A percentile compares a stretch with the other conserved stretches of the same genome.
phyloP scores from a whole-genome alignment of 2,329 filamentous ascomycete species.

The Bipolaris cookei region DNA sequence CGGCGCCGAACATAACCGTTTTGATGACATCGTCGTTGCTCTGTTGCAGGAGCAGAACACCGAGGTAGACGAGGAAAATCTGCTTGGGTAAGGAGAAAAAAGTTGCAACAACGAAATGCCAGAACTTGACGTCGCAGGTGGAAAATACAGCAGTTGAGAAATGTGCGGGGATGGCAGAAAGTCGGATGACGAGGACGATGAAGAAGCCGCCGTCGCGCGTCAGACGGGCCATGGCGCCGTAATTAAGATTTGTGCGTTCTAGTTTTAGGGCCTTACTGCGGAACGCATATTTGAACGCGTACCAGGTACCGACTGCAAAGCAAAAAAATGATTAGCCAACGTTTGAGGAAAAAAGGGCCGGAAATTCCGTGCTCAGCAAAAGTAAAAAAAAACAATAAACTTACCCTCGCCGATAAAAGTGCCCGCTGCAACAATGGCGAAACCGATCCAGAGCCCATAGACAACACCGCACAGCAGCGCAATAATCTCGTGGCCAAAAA shows the following conservation, averaged over 20 bases:
- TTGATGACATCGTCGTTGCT: slow-evolving; percentile 34
- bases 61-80: slow-evolving; percentile 46
- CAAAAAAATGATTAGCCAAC: slow-evolving; percentile 13
- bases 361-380: no score
- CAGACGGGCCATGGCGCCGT: slow-evolving; percentile 45
- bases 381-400: slow-evolving; percentile 1
- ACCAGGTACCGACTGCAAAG: slow-evolving; percentile 44
- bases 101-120: slow-evolving; percentile 44
- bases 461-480: slow-evolving; percentile 45
- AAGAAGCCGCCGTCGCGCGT: slow-evolving; percentile 45
- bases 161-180: slow-evolving; percentile 45
- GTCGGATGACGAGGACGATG: slow-evolving; percentile 45
- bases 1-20: slow-evolving; percentile 39
- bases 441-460: slow-evolving; percentile 45
- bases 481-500: slow-evolving; percentile 46
- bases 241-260: slow-evolving; percentile 47
- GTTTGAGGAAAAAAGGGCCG: no score
- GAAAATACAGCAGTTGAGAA: slow-evolving; percentile 47
- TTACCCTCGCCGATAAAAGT: slow-evolving; percentile 46
- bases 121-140: slow-evolving; percentile 48
- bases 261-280: slow-evolving; percentile 40
- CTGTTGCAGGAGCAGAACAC: slow-evolving; percentile 41
- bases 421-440: slow-evolving; percentile 43
- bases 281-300: slow-evolving; percentile 43
- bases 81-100: slow-evolving; percentile 46